Percentiles rank a stretch among this genome's conserved stretches.
phyloP scores from a whole-genome alignment of 2,329 filamentous ascomycete genomes.

The Pochonia chlamydosporia region DNA sequence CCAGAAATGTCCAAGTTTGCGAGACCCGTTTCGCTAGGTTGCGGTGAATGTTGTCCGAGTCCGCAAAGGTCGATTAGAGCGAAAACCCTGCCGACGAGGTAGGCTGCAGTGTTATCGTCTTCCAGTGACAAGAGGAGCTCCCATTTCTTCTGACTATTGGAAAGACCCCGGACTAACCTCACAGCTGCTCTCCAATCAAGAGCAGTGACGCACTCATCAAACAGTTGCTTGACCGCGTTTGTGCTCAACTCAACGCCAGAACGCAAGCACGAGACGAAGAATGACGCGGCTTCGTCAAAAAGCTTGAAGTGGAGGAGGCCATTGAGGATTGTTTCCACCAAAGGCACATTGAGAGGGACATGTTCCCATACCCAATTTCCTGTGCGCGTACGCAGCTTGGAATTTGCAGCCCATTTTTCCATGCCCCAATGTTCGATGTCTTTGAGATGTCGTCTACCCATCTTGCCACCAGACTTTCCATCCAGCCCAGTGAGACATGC shows the following conservation, averaged over 20 bases:
- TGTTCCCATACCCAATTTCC: conserved; percentile 35
- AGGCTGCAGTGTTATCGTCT: conserved; percentile 14
- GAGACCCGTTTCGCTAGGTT: conserved; percentile 12
- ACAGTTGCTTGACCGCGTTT: conserved; percentile 27
- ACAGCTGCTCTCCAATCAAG: conserved; percentile 34
- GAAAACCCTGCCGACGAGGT: conserved; percentile 25
- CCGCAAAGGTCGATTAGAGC: conserved; percentile 32
- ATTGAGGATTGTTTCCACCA: conserved; percentile 41
- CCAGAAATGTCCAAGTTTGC: conserved; percentile 21
- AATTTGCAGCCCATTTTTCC: conserved; percentile 21
- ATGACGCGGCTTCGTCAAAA: conserved; percentile 35
- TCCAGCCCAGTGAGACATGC: conserved; percentile 41
- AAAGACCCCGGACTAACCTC: conserved; percentile 23
- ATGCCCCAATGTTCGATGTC: conserved; percentile 24
- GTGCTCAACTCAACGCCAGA: conserved; percentile 26
- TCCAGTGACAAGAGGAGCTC: conserved; percentile 17
- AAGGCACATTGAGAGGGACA: conserved; percentile 27
- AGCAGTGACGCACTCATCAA: conserved; percentile 35
- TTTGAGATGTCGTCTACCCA: conserved; percentile 27
- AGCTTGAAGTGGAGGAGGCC: conserved; percentile 43
- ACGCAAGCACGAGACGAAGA: conserved; percentile 34
- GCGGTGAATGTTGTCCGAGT: conserved; percentile 10
- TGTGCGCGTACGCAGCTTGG: conserved; percentile 16
- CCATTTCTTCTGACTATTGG: conserved; percentile 19
- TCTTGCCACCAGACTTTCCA: conserved; percentile 29